A percentile compares a stretch with the other conserved stretches of the same genome.
phyloP scores from a whole-genome alignment of 1,284 basidiomycete species.

The Trichosporon coremiiforme region DNA sequence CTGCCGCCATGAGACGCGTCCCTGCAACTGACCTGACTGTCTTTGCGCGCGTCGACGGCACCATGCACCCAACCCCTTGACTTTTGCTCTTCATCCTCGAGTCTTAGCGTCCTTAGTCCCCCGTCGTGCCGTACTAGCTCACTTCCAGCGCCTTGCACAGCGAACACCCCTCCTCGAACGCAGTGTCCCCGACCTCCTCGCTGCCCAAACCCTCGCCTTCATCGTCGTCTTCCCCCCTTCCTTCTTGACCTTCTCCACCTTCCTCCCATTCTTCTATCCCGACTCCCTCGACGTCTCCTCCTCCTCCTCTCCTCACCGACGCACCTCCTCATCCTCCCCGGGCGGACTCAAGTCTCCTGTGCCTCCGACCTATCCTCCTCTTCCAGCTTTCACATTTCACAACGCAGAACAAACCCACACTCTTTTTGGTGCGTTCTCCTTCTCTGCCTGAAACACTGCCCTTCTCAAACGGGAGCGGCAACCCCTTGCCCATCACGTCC shows the following conservation, averaged over 20 bases:
- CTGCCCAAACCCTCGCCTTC: background rate
- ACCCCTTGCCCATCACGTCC: background rate
- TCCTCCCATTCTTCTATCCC: background rate
- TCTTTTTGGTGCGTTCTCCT: background rate
- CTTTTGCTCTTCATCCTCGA: background rate
- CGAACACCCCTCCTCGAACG: too few relatives aligned
- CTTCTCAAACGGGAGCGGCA: background rate
- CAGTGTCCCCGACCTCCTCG: too few relatives aligned
- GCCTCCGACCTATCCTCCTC: background rate
- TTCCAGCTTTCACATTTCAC: background rate
- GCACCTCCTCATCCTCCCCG: constrained; percentile 3
- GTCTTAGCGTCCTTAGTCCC: background rate
- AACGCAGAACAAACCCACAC: background rate
- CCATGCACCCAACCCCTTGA: background rate
- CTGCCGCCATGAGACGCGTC: constrained; percentile 9
- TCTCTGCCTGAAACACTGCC: background rate
- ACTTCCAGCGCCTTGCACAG: background rate
- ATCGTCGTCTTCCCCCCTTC: background rate
- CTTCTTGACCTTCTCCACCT: background rate
- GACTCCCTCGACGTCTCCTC: background rate
- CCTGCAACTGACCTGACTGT: background rate
- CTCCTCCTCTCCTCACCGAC: constrained; percentile 8
- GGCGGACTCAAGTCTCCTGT: constrained; percentile 7
- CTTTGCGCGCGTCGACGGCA: constrained; percentile 7
- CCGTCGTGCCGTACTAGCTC: background rate